phyloP scores from a whole-genome alignment of 177 flowering plant species.

The Tripterygium wilfordii region DNA sequence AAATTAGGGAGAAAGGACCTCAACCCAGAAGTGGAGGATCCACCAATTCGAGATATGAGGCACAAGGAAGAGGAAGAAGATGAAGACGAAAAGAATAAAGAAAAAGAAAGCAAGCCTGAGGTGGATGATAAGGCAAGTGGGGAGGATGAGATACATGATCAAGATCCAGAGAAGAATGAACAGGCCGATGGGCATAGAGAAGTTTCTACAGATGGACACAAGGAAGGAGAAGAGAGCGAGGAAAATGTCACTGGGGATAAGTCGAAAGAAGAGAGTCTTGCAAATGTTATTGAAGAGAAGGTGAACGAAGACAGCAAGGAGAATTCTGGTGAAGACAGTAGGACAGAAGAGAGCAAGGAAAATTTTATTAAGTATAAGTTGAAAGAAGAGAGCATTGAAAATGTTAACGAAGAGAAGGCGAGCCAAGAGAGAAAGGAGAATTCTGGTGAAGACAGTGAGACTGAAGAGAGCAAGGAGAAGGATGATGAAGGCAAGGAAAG shows the following conservation, averaged over 20 bases:
- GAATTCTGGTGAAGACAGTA: no score
- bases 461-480: constrained; percentile 5
- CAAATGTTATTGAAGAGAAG: no score
- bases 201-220: neutral
- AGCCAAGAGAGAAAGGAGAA: constrained; percentile 8
- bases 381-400: no score
- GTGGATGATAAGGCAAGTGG: constrained; percentile 18
- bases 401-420: neutral
- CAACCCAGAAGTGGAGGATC: constrained; percentile 24
- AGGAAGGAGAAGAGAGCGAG: constrained; percentile 3
- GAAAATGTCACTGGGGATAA: neutral
- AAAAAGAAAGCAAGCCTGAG: constrained; percentile 26
- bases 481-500: constrained; percentile 10
- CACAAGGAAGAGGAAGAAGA: constrained; percentile 26
- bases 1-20: constrained; percentile 83
- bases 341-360: no score
- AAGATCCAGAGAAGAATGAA: constrained; percentile 13
- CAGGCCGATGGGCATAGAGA: constrained; percentile 17
- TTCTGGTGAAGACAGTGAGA: constrained; percentile 8
- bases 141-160: constrained; percentile 6
- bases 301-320: constrained; percentile 2
- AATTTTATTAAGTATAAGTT: no score
- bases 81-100: constrained; percentile 18
- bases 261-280: no score
- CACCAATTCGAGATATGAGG: constrained; percentile 12